These are phyloP conservation scores for Cyclocybe cylindracea DNA, from an alignment of 768 basidiomycete species.

Conservation along the genomic window DNA sequence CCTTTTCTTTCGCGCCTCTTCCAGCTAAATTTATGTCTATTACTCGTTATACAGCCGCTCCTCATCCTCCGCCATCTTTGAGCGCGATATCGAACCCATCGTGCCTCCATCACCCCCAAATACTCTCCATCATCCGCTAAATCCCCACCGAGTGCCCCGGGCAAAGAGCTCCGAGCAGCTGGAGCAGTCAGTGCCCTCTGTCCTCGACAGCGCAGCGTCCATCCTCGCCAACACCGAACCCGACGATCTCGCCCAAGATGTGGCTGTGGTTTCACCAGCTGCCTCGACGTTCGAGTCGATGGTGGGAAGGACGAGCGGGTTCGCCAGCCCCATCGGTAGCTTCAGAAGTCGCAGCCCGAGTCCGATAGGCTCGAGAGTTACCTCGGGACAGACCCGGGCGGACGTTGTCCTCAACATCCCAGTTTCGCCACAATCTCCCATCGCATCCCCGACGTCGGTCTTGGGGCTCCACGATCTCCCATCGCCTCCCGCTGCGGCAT, in stretches of 20 bases:
- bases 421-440: slow-evolving; percentile 6
- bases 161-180: slow-evolving; percentile 73
- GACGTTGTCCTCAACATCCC: slow-evolving; percentile 55
- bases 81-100: slow-evolving; percentile 83
- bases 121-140: slow-evolving; percentile 34
- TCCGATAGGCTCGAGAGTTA: slow-evolving; percentile 39
- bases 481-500: background rate
- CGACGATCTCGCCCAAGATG: slow-evolving; percentile 51
- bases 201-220: slow-evolving; percentile 81
- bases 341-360: slow-evolving; percentile 69
- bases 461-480: slow-evolving; percentile 12
- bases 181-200: slow-evolving; percentile 82
- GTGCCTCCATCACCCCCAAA: slow-evolving; percentile 38
- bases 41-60: slow-evolving; percentile 47
- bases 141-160: slow-evolving; percentile 76
- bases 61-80: slow-evolving; percentile 88
- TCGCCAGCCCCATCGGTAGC: slow-evolving; percentile 71
- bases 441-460: slow-evolving; percentile 8
- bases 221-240: slow-evolving; percentile 52
- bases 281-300: slow-evolving; percentile 16
- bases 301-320: slow-evolving; percentile 44
- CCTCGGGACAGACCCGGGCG: slow-evolving; percentile 29
- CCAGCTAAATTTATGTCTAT: background rate
- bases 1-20: background rate
- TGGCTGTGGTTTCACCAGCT: slow-evolving; percentile 65